Evolutionary conservation across 768 basidiomycete genomes (phyloP).

Genomic region (Mycena polygramma): DNA sequence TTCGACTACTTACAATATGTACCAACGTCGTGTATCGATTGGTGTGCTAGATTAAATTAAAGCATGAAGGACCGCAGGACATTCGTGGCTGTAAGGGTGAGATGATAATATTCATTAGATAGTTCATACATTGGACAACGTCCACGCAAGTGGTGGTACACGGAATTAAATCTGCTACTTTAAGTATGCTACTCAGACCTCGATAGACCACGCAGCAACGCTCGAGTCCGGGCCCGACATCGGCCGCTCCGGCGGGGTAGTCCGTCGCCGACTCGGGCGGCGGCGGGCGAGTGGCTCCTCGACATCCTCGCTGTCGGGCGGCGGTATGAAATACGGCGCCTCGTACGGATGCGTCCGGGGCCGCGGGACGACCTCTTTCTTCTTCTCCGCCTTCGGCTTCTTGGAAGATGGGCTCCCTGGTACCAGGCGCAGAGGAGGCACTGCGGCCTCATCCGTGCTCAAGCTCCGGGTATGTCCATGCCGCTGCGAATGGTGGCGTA

Average conservation of each 20-base stretch:
- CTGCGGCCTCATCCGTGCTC: neutral
- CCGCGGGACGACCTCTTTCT: conserved; percentile 11
- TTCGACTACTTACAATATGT: too few relatives aligned
- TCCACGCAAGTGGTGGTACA: too few relatives aligned
- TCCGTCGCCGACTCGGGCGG: conserved; percentile 28
- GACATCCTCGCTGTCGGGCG: conserved; percentile 31
- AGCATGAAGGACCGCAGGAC: too few relatives aligned
- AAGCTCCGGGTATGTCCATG: neutral
- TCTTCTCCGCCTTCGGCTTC: conserved; percentile 9
- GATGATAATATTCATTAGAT: too few relatives aligned
- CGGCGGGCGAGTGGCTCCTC: conserved; percentile 24
- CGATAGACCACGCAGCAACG: too few relatives aligned
- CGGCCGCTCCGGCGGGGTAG: conserved; percentile 18
- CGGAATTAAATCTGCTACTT: too few relatives aligned
- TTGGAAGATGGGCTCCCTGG: conserved; percentile 1
- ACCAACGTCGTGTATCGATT: too few relatives aligned
- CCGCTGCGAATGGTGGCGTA: conserved; percentile 21
- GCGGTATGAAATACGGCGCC: conserved; percentile 36
- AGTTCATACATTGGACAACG: too few relatives aligned
- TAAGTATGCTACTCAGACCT: too few relatives aligned
- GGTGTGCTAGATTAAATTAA: too few relatives aligned
- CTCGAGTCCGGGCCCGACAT: neutral
- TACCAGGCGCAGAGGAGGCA: too few relatives aligned
- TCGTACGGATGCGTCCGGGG: conserved; percentile 37
- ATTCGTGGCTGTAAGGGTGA: too few relatives aligned